Conservation (phyloP, 495 filamentous ascomycete genomes). For the Entonaema liquescens region DNA sequence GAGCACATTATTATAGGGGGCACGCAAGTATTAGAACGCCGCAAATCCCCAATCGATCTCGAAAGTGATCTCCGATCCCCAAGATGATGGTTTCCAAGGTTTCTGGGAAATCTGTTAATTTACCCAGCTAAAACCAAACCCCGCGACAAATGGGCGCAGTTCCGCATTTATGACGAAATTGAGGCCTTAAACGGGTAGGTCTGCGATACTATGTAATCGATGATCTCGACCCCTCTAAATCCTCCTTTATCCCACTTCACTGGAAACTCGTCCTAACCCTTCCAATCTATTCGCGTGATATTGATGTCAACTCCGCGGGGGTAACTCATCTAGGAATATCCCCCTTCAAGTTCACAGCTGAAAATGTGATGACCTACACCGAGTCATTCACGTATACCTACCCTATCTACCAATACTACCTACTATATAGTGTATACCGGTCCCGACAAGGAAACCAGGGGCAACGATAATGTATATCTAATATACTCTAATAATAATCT, state of each 20-base stretch:
- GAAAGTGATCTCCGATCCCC: slow-evolving; percentile 17
- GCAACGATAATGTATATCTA: not conserved
- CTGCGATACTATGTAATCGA: slow-evolving; percentile 21
- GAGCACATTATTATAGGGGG: not conserved
- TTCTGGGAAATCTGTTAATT: slow-evolving; percentile 8
- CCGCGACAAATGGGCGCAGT: slow-evolving; percentile 35
- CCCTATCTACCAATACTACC: not conserved
- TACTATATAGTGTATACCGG: not conserved
- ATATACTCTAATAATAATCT: slow-evolving; percentile 31
- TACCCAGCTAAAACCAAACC: slow-evolving; percentile 8
- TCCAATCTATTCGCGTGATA: not conserved
- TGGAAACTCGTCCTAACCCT: not conserved
- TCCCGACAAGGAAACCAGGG: not conserved
- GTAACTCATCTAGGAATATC: not conserved
- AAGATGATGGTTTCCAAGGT: slow-evolving; percentile 23
- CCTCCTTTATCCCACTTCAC: not conserved
- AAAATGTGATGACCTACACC: not conserved
- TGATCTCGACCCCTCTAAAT: slow-evolving; percentile 24
- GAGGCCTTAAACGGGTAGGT: slow-evolving; percentile 28
- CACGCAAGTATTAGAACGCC: not conserved
- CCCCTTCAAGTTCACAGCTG: not conserved
- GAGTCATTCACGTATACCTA: not conserved
- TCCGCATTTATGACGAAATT: slow-evolving; percentile 38
- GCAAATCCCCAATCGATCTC: slow-evolving; percentile 17
- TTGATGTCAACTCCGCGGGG: not conserved